A percentile compares a stretch with the other conserved stretches of the same genome.
phyloP scores from a whole-genome alignment of 805 yeast genomes.

The Candida glaebosa region DNA sequence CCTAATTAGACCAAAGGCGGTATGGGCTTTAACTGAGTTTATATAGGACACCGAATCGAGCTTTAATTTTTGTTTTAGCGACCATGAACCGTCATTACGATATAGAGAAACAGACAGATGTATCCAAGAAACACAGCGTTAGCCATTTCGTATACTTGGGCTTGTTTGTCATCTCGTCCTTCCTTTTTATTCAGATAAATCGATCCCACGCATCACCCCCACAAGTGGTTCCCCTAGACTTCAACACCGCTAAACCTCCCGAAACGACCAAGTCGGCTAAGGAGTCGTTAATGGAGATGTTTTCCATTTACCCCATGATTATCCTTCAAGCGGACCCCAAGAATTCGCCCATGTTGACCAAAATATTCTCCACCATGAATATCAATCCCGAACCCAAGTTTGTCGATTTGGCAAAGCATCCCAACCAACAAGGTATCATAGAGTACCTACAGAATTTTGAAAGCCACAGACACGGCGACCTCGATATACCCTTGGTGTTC shows the following conservation, averaged over 20 bases:
- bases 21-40: background rate
- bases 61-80: background rate
- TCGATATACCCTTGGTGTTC: constrained; percentile 30
- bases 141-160: background rate
- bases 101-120: constrained; percentile 2
- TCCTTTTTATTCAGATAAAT: background rate
- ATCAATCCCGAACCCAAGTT: constrained; percentile 32
- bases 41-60: background rate
- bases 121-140: background rate
- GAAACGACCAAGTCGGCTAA: constrained; percentile 8
- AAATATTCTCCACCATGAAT: constrained; percentile 18
- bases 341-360: constrained; percentile 12
- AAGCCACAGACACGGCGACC: constrained; percentile 9
- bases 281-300: constrained; percentile 28
- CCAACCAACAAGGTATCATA: constrained; percentile 21
- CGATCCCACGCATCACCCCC: background rate
- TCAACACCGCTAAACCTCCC: background rate
- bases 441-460: constrained; percentile 19
- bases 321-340: constrained; percentile 19
- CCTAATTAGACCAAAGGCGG: background rate
- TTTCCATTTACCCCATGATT: constrained; percentile 28
- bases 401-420: constrained; percentile 30
- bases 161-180: background rate
- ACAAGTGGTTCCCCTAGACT: background rate
- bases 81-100: background rate